phyloP scores from a whole-genome alignment of 108 stramenopile genomes.

The Stephanodiscus minutulus region DNA sequence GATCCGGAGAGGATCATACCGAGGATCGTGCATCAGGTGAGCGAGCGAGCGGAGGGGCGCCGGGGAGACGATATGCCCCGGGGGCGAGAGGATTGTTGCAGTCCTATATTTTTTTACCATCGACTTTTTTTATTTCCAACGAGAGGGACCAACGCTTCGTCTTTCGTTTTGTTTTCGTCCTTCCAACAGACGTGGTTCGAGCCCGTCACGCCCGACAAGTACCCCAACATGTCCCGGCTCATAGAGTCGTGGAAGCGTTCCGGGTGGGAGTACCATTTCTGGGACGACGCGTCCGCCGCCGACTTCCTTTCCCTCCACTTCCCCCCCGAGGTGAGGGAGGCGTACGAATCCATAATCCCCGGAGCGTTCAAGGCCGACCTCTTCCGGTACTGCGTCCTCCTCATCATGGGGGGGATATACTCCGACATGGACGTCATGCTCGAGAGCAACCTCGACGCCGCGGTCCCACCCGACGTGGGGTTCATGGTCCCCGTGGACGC shows the following conservation, averaged over 20 bases:
- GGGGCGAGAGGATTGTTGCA: too few species aligned
- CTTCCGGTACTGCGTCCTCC: slow-evolving; percentile 70
- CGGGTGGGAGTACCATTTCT: slow-evolving; percentile 70
- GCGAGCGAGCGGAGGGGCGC: background rate
- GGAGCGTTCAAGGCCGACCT: slow-evolving; percentile 71
- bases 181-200: slow-evolving; percentile 72
- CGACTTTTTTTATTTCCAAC: background rate
- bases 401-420: slow-evolving; percentile 70
- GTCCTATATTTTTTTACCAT: too few species aligned
- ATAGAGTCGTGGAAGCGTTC: slow-evolving; percentile 63
- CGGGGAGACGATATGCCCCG: too few species aligned
- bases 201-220: slow-evolving; percentile 58
- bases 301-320: slow-evolving; percentile 62
- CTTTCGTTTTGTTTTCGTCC: background rate
- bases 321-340: slow-evolving; percentile 63
- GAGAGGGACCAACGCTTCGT: background rate
- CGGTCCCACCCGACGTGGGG: slow-evolving; percentile 56
- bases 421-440: slow-evolving; percentile 71
- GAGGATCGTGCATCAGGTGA: slow-evolving; percentile 61
- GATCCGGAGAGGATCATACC: slow-evolving; percentile 56
- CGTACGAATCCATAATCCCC: slow-evolving; percentile 56
- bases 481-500: slow-evolving; percentile 65
- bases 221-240: slow-evolving; percentile 70
- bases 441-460: slow-evolving; percentile 63
- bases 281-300: slow-evolving; percentile 56